Base-by-base conservation (phyloP, 306 rosid species). In the Cucumis cinereus region DNA sequence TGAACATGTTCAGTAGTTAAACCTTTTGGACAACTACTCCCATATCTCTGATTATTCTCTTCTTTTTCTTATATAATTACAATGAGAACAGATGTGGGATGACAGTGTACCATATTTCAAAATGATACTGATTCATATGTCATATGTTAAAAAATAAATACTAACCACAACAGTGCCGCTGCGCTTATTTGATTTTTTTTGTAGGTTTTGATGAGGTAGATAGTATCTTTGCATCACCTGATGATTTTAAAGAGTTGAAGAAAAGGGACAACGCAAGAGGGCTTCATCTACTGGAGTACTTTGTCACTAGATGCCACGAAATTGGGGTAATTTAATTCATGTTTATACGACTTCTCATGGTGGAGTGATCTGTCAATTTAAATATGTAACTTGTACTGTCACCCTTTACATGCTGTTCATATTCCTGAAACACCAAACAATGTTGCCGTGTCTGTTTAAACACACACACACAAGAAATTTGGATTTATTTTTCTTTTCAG, bases 131-230 rank as follows among this genome's bases (percentile, higher is more conserved):
- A 53, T 53, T 53, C 74, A 22, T 24, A 7, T 43, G 22, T 22
- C 36, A 26, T 17, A 23, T 49, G 58, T 49, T 77, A 59, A 54
- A 76, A 56, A 43, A 47, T 26, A 49, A 12, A 35, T 68, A 14
- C 35, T 43, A 26, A 71, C 6, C 24, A 22, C 20, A 72, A 59
- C 59, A 16, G 60, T 78, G 7, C 43, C 52, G 35, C 57, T 24
- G 41, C 45, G 36, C 45, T 33, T 19, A 41, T 63, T 73, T 74
- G 70, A 52, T 53, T 81, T 30, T 2, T 85, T 40, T 81, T 66
- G 45, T 78, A 94, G 99, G 95, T 82, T 95, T 88, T 80, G 93
- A 86, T 60, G 97, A 88, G 30, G 81, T 84, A 82, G 98, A 92
- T 74, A 94, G 97, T 43, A 81, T 95, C 62, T 95, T 79, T 64